Percentiles rank a stretch among this genome's conserved stretches.
Conservation (phyloP, 352 stramenopile species). For the Globisporangium lucens region DNA sequence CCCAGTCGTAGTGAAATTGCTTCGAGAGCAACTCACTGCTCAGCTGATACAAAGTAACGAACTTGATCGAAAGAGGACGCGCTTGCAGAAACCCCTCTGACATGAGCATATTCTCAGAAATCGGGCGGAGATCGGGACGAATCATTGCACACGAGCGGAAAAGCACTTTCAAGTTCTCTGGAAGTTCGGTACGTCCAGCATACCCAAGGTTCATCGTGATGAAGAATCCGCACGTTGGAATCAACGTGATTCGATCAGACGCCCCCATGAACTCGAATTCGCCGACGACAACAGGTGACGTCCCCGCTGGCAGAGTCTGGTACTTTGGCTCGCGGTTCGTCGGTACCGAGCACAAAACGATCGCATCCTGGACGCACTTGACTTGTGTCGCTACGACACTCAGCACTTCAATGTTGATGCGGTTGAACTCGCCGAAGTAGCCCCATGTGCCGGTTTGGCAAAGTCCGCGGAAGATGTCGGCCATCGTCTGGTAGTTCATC, state of each 20-base stretch:
- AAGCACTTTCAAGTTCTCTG: constrained; percentile 91
- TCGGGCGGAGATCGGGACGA: constrained; percentile 91
- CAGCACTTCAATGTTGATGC: constrained; percentile 88
- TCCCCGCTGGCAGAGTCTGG: constrained; percentile 90
- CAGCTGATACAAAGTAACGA: constrained; percentile 88
- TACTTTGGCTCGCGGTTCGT: constrained; percentile 95
- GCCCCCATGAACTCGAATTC: constrained; percentile 89
- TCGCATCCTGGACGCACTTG: constrained; percentile 84
- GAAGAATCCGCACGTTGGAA: constrained; percentile 90
- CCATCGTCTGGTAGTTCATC: constrained; percentile 91
- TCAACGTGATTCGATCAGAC: constrained; percentile 81
- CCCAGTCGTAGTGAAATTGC: constrained; percentile 92
- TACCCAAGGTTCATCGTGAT: constrained; percentile 97
- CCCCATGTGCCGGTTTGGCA: constrained; percentile 86
- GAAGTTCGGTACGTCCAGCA: constrained; percentile 81
- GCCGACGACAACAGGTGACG: constrained; percentile 86
- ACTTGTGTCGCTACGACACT: constrained; percentile 85
- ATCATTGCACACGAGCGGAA: constrained; percentile 94
- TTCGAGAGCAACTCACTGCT: constrained; percentile 84
- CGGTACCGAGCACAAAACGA: constrained; percentile 88
- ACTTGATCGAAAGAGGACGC: constrained; percentile 90
- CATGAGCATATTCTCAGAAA: constrained; percentile 91
- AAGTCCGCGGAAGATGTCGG: constrained; percentile 83
- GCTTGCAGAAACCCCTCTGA: constrained; percentile 87
- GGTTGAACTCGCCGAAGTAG: constrained; percentile 89